Percentiles rank a stretch among this genome's conserved stretches.
These are phyloP conservation scores for Pichia sp. DNA, from an alignment of 1,139 yeast species.

Conservation along the genomic window DNA sequence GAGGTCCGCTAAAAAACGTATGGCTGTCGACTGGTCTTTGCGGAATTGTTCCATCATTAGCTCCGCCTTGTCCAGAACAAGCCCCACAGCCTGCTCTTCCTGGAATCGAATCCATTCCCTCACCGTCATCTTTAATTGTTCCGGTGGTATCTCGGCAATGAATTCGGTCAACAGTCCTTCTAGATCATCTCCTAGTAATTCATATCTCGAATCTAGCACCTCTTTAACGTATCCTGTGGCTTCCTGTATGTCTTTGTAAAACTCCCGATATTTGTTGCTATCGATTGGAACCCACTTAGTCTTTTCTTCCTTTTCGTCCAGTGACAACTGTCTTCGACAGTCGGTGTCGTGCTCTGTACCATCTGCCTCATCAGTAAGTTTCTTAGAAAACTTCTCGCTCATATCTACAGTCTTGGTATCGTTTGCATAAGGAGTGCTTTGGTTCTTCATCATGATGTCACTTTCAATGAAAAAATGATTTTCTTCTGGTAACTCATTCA, in stretches of 20 bases:
- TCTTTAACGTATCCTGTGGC: constrained; percentile 28
- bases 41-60: constrained; percentile 44
- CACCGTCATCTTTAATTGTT: constrained; percentile 65
- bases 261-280: constrained; percentile 6
- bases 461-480: constrained; percentile 6
- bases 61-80: constrained; percentile 35
- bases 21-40: constrained; percentile 42
- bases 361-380: neutral
- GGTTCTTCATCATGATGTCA: constrained; percentile 17
- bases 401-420: neutral
- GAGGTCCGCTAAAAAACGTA: constrained; percentile 28
- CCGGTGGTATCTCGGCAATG: constrained; percentile 64
- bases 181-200: constrained; percentile 42
- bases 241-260: constrained; percentile 23
- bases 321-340: constrained; percentile 1
- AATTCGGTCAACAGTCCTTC: constrained; percentile 63
- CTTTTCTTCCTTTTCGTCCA: neutral
- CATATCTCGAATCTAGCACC: constrained; percentile 27
- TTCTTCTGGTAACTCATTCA: neutral
- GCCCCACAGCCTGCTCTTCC: constrained; percentile 44
- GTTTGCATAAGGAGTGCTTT: constrained; percentile 25
- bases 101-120: constrained; percentile 62
- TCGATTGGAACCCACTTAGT: constrained; percentile 20
- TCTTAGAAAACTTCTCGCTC: neutral
- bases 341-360: neutral